Conservation (phyloP, 1,139 yeast species). For the Pichia sp. region DNA sequence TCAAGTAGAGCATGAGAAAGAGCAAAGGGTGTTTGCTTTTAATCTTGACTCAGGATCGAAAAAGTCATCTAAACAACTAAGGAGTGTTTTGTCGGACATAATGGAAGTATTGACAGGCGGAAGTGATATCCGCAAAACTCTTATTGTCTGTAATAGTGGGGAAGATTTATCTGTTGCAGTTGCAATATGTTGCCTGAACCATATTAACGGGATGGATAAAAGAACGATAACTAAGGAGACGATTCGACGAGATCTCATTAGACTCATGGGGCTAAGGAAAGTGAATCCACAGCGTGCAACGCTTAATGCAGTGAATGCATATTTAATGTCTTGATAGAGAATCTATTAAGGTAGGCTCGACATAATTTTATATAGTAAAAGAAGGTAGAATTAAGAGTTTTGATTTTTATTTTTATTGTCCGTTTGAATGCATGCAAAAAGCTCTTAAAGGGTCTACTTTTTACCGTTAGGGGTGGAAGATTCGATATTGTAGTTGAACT, state of each 20-base stretch:
- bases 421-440: neutral
- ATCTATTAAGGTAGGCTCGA: neutral
- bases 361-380: neutral
- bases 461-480: neutral
- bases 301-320: conserved; percentile 41
- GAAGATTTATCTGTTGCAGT: conserved; percentile 63
- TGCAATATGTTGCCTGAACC: conserved; percentile 42
- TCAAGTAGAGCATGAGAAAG: neutral
- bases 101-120: conserved; percentile 20
- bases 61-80: conserved; percentile 56
- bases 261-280: conserved; percentile 42
- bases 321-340: conserved; percentile 21
- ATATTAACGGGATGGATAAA: neutral
- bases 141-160: conserved; percentile 61
- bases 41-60: conserved; percentile 41
- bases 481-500: neutral
- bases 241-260: conserved; percentile 55
- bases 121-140: conserved; percentile 19
- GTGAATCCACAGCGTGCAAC: conserved; percentile 77
- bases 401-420: neutral
- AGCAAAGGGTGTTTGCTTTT: conserved; percentile 6
- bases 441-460: neutral
- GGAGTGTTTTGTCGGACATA: conserved; percentile 17
- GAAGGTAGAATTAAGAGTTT: neutral
- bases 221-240: conserved; percentile 38